These are phyloP conservation scores for Dryas drummondii DNA, from an alignment of 306 rosid genomes.

Conservation along the genomic window DNA sequence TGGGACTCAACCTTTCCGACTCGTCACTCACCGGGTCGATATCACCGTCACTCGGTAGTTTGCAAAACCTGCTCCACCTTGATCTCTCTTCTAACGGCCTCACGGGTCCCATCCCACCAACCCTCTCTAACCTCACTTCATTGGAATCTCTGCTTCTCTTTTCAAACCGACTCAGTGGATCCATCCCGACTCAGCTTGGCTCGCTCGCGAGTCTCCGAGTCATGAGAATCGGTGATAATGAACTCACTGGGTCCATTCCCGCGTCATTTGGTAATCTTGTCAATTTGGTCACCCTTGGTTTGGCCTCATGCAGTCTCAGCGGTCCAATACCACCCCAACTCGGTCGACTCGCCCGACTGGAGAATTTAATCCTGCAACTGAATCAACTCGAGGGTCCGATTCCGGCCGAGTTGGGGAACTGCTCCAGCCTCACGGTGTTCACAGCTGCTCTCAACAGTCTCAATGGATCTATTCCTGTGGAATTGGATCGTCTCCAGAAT, in stretches of 20 bases:
- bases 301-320: constrained; percentile 69
- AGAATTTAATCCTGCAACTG: constrained; percentile 58
- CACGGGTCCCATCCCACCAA: constrained; percentile 75
- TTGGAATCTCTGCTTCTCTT: constrained; percentile 73
- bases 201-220: constrained; percentile 65
- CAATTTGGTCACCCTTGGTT: constrained; percentile 54
- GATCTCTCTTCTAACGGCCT: constrained; percentile 81
- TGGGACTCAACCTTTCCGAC: constrained; percentile 75
- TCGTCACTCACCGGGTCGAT: constrained; percentile 81
- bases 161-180: constrained; percentile 73
- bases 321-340: constrained; percentile 72
- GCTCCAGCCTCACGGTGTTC: constrained; percentile 66
- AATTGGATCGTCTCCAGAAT: constrained; percentile 54
- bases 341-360: constrained; percentile 52
- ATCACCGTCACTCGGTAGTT: constrained; percentile 57
- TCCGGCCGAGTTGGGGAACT: constrained; percentile 77
- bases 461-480: constrained; percentile 67
- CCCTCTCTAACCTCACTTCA: constrained; percentile 57
- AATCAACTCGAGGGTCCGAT: constrained; percentile 70
- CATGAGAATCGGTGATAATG: constrained; percentile 78
- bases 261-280: constrained; percentile 57
- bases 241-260: constrained; percentile 70
- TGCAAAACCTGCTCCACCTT: constrained; percentile 62
- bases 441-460: constrained; percentile 63
- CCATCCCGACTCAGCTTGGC: constrained; percentile 62